Conservation (phyloP, 352 stramenopile species). For the Globisporangium megalacanthum region DNA sequence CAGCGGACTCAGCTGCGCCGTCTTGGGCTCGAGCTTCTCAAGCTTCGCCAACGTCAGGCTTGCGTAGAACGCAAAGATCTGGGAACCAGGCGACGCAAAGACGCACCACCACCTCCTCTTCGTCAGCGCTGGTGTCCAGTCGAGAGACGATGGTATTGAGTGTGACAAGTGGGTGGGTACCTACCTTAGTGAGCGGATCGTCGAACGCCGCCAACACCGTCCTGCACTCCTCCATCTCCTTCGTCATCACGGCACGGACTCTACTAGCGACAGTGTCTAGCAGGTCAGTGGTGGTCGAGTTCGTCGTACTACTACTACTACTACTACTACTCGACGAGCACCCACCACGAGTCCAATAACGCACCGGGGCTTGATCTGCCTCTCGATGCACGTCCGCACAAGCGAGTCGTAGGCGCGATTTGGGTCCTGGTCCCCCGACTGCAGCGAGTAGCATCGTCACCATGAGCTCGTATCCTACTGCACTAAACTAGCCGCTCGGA, state of each 20-base stretch:
- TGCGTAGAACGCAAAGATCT: conserved; percentile 64
- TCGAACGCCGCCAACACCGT: conserved; percentile 55
- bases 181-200: conserved; percentile 48
- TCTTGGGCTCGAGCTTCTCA: conserved; percentile 63
- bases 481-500: too few relatives aligned
- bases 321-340: neutral
- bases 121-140: too few relatives aligned
- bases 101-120: neutral
- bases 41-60: conserved; percentile 40
- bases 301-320: too few relatives aligned
- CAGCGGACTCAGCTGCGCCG: conserved; percentile 29
- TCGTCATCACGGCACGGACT: conserved; percentile 29
- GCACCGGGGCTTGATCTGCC: conserved; percentile 50
- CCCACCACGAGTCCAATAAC: neutral
- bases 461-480: neutral
- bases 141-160: neutral
- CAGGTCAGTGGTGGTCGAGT: neutral
- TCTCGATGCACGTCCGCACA: conserved; percentile 59
- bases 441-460: neutral
- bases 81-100: neutral
- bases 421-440: conserved; percentile 52
- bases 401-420: conserved; percentile 56
- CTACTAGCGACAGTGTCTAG: conserved; percentile 12
- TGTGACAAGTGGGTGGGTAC: neutral
- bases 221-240: conserved; percentile 66